Evolutionary conservation across 768 basidiomycete genomes (phyloP).

Genomic region (Agrocybe praecox): DNA sequence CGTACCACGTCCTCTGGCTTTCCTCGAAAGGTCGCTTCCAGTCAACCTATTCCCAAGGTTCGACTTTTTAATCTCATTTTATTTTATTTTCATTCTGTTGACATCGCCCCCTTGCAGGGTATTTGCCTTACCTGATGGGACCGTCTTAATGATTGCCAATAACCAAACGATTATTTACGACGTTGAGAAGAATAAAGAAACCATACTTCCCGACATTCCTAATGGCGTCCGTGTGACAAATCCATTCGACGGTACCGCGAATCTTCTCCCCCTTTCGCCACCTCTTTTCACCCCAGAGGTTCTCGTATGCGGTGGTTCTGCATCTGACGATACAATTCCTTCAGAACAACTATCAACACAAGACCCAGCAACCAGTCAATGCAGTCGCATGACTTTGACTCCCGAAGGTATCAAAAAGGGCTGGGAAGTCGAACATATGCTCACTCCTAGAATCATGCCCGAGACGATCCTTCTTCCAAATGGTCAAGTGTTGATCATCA

Average conservation of each 20-base stretch:
- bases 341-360: constrained; percentile 32
- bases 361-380: constrained; percentile 42
- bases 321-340: constrained; percentile 27
- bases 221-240: constrained; percentile 45
- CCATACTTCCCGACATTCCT: constrained; percentile 39
- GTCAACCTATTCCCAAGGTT: constrained; percentile 28
- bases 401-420: constrained; percentile 39
- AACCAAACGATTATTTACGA: constrained; percentile 32
- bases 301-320: constrained; percentile 46
- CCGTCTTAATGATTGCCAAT: constrained; percentile 41
- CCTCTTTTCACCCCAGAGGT: constrained; percentile 43
- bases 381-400: constrained; percentile 39
- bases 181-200: constrained; percentile 32
- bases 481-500: constrained; percentile 42
- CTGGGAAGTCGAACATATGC: constrained; percentile 45
- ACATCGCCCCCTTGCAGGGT: constrained; percentile 9
- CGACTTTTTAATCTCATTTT: constrained; percentile 13
- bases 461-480: constrained; percentile 41
- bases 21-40: constrained; percentile 27
- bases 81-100: background rate
- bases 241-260: constrained; percentile 36
- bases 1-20: constrained; percentile 23
- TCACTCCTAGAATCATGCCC: constrained; percentile 38
- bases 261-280: constrained; percentile 33
- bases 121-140: constrained; percentile 39